Percentiles rank a stretch among this genome's conserved stretches.
These are phyloP conservation scores for Harrya chromipes DNA, from an alignment of 768 basidiomycete genomes.

Conservation along the genomic window DNA sequence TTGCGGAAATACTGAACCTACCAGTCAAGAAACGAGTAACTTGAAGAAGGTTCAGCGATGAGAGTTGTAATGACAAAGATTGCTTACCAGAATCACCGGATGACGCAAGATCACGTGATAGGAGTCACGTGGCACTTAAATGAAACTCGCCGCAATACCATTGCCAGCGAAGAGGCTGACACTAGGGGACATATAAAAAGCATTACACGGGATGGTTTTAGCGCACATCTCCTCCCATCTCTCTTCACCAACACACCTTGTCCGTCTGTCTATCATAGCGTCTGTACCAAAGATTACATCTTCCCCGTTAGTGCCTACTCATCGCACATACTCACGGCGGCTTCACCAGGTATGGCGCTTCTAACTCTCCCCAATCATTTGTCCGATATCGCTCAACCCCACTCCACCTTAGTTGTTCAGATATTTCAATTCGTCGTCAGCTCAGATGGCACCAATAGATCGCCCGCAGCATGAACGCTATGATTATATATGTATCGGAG, in stretches of 20 bases:
- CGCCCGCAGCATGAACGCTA: slow-evolving; percentile 64
- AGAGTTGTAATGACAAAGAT: no score
- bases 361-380: slow-evolving; percentile 1
- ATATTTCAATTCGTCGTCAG: slow-evolving; percentile 38
- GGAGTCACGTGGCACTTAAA: slow-evolving; percentile 9
- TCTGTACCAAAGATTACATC: slow-evolving; percentile 13
- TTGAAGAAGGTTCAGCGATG: no score
- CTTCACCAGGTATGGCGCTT: slow-evolving; percentile 26
- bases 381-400: neutral
- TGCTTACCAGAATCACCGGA: no score
- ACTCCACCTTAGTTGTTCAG: slow-evolving; percentile 41
- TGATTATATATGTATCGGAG: slow-evolving; percentile 87
- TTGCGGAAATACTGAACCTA: no score
- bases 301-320: slow-evolving; percentile 1
- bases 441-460: slow-evolving; percentile 71
- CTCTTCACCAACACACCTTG: slow-evolving; percentile 9
- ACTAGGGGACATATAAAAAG: slow-evolving; percentile 15
- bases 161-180: slow-evolving; percentile 12
- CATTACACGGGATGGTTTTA: slow-evolving; percentile 12
- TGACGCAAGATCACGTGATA: slow-evolving; percentile 11
- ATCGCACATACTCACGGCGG: slow-evolving; percentile 17
- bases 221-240: neutral
- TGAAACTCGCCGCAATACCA: neutral
- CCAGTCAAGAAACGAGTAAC: no score
- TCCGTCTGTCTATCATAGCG: slow-evolving; percentile 3